A percentile compares a stretch with the other conserved stretches of the same genome.
Evolutionary conservation across 176 grass and related monocot species (phyloP).

Genomic region (Zizania latifolia): DNA sequence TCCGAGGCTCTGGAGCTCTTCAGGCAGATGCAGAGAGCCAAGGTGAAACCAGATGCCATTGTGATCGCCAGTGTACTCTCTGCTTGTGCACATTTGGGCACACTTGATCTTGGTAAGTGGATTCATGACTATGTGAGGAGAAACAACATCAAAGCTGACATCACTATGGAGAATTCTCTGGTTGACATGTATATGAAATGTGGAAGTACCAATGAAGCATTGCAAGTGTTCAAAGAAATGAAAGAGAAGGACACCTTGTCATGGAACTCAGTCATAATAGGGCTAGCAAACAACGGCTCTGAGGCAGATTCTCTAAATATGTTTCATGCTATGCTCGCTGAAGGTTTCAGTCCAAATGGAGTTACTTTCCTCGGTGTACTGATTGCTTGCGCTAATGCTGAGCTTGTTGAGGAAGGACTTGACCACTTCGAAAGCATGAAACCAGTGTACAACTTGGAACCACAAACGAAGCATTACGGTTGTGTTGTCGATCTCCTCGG

Average conservation of each 20-base stretch:
- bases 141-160: slow-evolving; percentile 37
- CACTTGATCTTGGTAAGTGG: slow-evolving; percentile 46
- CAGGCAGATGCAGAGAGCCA: slow-evolving; percentile 41
- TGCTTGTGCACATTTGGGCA: slow-evolving; percentile 37
- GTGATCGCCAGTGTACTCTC: slow-evolving; percentile 37
- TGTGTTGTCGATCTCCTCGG: slow-evolving; percentile 38
- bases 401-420: slow-evolving; percentile 38
- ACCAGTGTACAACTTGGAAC: slow-evolving; percentile 25
- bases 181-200: slow-evolving; percentile 46
- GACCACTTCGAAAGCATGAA: slow-evolving; percentile 47
- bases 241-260: slow-evolving; percentile 45
- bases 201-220: slow-evolving; percentile 27
- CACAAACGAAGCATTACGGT: slow-evolving; percentile 48
- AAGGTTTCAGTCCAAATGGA: slow-evolving; percentile 28
- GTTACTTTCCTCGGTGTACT: slow-evolving; percentile 46
- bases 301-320: slow-evolving; percentile 20
- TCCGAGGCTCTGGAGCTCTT: slow-evolving; percentile 41
- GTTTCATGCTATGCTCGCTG: slow-evolving; percentile 33
- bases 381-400: slow-evolving; percentile 31
- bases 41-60: slow-evolving; percentile 42
- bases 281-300: slow-evolving; percentile 36
- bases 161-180: slow-evolving; percentile 38
- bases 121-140: slow-evolving; percentile 40
- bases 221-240: slow-evolving; percentile 39
- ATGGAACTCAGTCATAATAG: slow-evolving; percentile 43